Evolutionary conservation across 2,329 filamentous ascomycete species (phyloP).

Genomic region (Fusarium transvaalense): DNA sequence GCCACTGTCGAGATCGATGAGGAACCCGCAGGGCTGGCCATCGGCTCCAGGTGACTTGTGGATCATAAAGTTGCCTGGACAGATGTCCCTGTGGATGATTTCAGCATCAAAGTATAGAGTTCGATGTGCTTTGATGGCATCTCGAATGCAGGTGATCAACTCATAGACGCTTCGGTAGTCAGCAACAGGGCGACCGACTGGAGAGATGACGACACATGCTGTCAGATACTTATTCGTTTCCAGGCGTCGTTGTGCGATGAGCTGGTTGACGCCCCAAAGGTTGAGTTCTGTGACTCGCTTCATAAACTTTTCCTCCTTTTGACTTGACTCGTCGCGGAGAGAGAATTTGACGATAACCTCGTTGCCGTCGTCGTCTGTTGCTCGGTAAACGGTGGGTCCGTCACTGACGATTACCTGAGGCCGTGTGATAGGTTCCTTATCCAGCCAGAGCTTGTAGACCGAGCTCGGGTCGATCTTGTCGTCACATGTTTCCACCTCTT

Average conservation of each 20-base stretch:
- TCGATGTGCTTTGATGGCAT: conserved; percentile 55
- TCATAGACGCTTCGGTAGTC: conserved; percentile 49
- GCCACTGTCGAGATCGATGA: conserved; percentile 41
- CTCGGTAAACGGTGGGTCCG: conserved; percentile 35
- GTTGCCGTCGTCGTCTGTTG: not conserved
- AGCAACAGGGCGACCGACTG: conserved; percentile 30
- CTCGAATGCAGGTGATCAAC: conserved; percentile 52
- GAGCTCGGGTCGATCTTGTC: not conserved
- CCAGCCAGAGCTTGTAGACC: conserved; percentile 16
- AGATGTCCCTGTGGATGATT: conserved; percentile 56
- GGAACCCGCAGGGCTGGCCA: conserved; percentile 41
- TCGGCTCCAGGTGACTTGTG: not conserved
- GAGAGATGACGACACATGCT: conserved; percentile 23
- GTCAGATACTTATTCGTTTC: not conserved
- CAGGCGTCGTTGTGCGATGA: conserved; percentile 20
- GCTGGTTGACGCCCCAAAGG: conserved; percentile 30
- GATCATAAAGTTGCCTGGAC: conserved; percentile 56
- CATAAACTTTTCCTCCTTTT: conserved; percentile 32
- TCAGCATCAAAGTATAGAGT: conserved; percentile 50
- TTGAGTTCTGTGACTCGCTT: conserved; percentile 25
- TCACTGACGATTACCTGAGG: conserved; percentile 34
- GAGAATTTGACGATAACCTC: conserved; percentile 39
- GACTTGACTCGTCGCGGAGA: conserved; percentile 8
- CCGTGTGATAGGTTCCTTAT: conserved; percentile 10
- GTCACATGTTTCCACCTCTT: not conserved